Conservation (phyloP, 2,329 filamentous ascomycete species). For the Beauveria varroae region DNA sequence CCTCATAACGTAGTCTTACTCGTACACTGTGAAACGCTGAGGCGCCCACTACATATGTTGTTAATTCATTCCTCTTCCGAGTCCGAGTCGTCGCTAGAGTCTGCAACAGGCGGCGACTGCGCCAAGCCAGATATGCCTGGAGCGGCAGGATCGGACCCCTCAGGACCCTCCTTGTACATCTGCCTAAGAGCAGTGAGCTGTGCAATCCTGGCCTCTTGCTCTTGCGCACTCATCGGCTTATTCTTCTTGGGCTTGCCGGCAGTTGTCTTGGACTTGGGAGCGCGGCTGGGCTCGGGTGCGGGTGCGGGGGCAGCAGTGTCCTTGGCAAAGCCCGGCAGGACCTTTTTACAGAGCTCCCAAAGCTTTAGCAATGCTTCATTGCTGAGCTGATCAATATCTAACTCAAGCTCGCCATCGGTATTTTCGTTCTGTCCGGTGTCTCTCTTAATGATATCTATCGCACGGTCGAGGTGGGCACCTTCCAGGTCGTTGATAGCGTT, state of each 20-base stretch:
- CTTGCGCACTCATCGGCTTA: constrained; percentile 65
- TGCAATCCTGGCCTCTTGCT: constrained; percentile 60
- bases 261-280: constrained; percentile 22
- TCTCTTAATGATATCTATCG: constrained; percentile 83
- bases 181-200: constrained; percentile 49
- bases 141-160: constrained; percentile 21
- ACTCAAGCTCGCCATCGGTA: constrained; percentile 50
- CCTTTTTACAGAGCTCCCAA: constrained; percentile 38
- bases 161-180: constrained; percentile 29
- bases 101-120: constrained; percentile 22
- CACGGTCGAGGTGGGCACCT: constrained; percentile 66
- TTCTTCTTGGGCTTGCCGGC: constrained; percentile 59
- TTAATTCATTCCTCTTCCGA: constrained; percentile 37
- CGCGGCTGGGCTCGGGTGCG: constrained; percentile 24
- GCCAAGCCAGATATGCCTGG: constrained; percentile 17
- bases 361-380: constrained; percentile 47
- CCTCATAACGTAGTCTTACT: constrained; percentile 9
- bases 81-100: constrained; percentile 38
- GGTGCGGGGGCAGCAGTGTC: constrained; percentile 20
- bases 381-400: constrained; percentile 52
- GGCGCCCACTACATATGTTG: background rate
- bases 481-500: constrained; percentile 76
- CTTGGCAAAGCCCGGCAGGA: constrained; percentile 33
- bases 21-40: constrained; percentile 4
- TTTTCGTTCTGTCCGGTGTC: constrained; percentile 69